Base-by-base conservation (phyloP, 805 yeast genomes). In the Cyberlindnera maritima region DNA sequence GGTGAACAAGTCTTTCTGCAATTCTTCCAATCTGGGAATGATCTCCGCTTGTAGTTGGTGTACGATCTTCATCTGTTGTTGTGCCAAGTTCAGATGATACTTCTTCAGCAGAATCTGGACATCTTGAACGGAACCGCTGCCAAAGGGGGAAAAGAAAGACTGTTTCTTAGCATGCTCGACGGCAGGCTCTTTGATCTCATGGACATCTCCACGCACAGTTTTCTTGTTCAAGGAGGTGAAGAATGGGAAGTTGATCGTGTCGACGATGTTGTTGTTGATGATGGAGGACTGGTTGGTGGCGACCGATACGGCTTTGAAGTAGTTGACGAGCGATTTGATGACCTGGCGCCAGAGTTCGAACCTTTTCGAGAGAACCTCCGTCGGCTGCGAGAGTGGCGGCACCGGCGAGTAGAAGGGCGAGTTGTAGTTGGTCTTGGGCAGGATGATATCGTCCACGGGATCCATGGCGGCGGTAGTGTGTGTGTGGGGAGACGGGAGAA, bases 261-360 rank as follows among this genome's bases (percentile, higher is more conserved):
- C 91, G 50, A 88, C 88, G 33, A 90, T 74, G 41, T 96, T 73
- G 43, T 81, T 67, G 56, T 88, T 92, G 60, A 88, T 92, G 49
- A 95, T 77, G 39, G 85, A 81, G 32, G 86, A 79, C 61, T 91
- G 96, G 64, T 90, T 96, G 61, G 89, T 91, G 39, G 88, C 90
- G 8, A 85, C 78, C 4, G 88, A 87, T 19, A 80, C 81, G 56
- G 89, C 94, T 53, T 79, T 80, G 55, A 90, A 75, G 64, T 92
- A 92, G 37, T 74, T 77, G 20, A 88, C 76, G 44, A 92, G 68
- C 36, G 92, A 85, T 56, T 83, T 82, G 50, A 90, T 81, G 44
- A 91, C 79, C 43, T 78, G 77, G 48, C 97, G 73, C 96, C 97
- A 92, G 2, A 92, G 83, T 47, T 83, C 79, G 64, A 91, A 91